phyloP scores from a whole-genome alignment of 1,139 yeast species.

The Saccharomyces pastorianus region DNA sequence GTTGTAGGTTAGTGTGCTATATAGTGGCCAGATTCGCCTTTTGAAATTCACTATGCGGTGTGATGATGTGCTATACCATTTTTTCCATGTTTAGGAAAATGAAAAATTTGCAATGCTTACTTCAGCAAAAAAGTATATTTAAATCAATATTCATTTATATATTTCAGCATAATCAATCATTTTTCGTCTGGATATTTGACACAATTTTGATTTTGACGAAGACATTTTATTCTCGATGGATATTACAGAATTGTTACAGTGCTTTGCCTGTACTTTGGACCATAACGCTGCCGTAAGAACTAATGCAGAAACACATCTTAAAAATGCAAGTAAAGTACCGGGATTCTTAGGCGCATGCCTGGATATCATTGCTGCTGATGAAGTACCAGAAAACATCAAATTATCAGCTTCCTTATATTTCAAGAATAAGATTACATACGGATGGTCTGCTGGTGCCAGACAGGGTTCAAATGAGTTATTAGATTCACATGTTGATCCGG shows the following conservation, averaged over 20 bases:
- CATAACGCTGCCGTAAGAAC: slow-evolving; percentile 55
- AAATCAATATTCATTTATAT: not conserved
- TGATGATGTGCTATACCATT: not conserved
- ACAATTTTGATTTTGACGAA: not conserved
- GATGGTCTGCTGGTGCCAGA: slow-evolving; percentile 44
- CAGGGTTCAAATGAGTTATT: slow-evolving; percentile 28
- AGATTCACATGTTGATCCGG: slow-evolving; percentile 43
- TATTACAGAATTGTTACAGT: slow-evolving; percentile 54
- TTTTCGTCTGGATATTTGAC: not conserved
- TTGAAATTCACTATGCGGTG: not conserved
- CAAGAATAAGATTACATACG: slow-evolving; percentile 64
- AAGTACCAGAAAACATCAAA: slow-evolving; percentile 50
- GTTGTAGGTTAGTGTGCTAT: slow-evolving; percentile 1
- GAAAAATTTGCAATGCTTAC: not conserved
- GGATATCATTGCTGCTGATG: slow-evolving; percentile 53
- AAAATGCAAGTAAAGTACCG: slow-evolving; percentile 44
- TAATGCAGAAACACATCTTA: slow-evolving; percentile 62
- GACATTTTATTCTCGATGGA: slow-evolving; percentile 42
- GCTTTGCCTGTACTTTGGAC: slow-evolving; percentile 76
- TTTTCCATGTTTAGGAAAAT: not conserved
- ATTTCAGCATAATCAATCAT: not conserved
- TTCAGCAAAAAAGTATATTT: not conserved
- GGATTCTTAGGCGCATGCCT: slow-evolving; percentile 83
- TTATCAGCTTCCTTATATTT: slow-evolving; percentile 82
- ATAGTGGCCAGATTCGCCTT: not conserved